Base-by-base conservation (phyloP, 305 asterid species). In the Euphrasia arctica region DNA sequence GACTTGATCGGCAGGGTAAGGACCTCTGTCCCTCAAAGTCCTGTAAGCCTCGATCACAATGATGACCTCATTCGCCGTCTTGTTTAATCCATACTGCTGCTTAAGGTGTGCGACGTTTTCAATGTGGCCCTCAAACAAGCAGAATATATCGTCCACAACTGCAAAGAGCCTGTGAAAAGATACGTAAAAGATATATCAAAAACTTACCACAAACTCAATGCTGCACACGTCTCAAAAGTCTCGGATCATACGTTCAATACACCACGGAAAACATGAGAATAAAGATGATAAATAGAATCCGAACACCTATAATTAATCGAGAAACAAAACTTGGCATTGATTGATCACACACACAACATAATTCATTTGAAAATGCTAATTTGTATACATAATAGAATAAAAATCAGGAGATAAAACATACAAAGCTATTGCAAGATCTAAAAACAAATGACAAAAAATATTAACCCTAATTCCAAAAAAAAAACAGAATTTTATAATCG, bases 11-110 rank as follows among this genome's bases (percentile, higher is more conserved):
- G 96, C 83, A 31, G 97, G 97, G 51, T 87, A 92, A 63, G 96
- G 98, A 65, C 98, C 96, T 79, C 98, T 73, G 61, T 92, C 97
- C 79, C 97, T 85, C 85, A 92, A 77, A 15, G 88, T 85, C 69
- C 97, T 68, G 78, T 87, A 92, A 43, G 98, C 96, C 80, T 92
- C 98, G 5, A 92, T 85, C 5, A 85, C 82, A 62, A 89, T 83
- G 75, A 81, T 87, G 28, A 82, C 95, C 77, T 91, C 98, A 50
- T 84, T 91, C 8, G 95, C 95, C 0, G 90, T 78, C 86, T 89
- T 89, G 85, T 70, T 85, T 71, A 91, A 66, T 45, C 95, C 96
- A 45, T 91, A 91, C 67, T 89, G 98, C 88, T 85, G 95, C 82
- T 86, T 91, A 7, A 89, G 98, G 71, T 75, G 85, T 0, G 91